phyloP scores from a whole-genome alignment of 2,329 filamentous ascomycete genomes.

The Penicillium nordicum region DNA sequence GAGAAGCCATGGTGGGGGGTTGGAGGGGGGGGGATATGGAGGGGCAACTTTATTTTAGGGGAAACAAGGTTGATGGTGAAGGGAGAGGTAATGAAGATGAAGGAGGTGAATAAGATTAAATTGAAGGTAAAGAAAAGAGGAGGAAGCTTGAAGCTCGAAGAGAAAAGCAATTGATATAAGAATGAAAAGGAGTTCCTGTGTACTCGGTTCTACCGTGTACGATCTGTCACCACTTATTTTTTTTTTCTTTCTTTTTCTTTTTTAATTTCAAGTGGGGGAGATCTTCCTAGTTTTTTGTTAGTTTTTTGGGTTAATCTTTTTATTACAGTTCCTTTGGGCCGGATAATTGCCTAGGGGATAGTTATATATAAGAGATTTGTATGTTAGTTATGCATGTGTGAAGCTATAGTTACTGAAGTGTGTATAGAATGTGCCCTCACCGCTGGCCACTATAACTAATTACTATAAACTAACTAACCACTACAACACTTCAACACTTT shows the following conservation, averaged over 20 bases:
- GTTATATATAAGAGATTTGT: not conserved
- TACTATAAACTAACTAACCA: not conserved
- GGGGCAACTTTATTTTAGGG: conserved; percentile 1
- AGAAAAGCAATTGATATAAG: conserved; percentile 16
- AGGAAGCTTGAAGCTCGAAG: conserved; percentile 10
- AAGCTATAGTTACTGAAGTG: not conserved
- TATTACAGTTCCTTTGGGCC: conserved; percentile 6
- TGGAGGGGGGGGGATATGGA: conserved; percentile 8
- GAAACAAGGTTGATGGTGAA: not conserved
- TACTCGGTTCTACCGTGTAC: conserved; percentile 30
- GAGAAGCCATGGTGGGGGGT: conserved; percentile 60
- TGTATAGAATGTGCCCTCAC: not conserved
- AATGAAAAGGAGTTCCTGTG: conserved; percentile 5
- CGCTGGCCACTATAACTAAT: not conserved
- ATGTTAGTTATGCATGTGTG: not conserved
- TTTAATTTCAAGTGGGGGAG: not conserved
- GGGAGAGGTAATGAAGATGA: not conserved
- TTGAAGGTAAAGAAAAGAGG: not conserved
- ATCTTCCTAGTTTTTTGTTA: not conserved
- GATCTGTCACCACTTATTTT: conserved; percentile 23
- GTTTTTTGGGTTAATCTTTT: not conserved
- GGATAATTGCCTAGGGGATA: not conserved
- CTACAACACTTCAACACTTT: not conserved
- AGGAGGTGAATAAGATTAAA: not conserved
- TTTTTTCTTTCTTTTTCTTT: conserved; percentile 5